Percentiles rank a stretch among this genome's conserved stretches.
phyloP scores from a whole-genome alignment of 2,329 filamentous ascomycete genomes.

The Waltergamsia citrina region DNA sequence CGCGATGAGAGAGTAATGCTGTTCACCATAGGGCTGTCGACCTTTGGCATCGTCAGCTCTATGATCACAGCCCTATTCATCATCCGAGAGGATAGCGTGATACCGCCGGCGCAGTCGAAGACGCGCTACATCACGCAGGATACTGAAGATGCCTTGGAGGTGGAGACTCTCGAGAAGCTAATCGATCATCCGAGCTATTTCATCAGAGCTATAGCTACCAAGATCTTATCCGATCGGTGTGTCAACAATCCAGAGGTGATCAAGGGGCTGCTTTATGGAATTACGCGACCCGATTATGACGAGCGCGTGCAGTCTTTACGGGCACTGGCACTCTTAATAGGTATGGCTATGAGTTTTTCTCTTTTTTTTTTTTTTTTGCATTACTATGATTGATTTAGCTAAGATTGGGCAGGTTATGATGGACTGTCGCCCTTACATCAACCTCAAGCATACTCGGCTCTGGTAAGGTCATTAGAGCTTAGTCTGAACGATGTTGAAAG shows the following conservation, averaged over 20 bases:
- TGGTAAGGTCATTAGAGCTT: slow-evolving; percentile 52
- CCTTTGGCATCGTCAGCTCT: slow-evolving; percentile 46
- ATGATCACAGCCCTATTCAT: slow-evolving; percentile 49
- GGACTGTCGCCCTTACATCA: slow-evolving; percentile 38
- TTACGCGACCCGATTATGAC: slow-evolving; percentile 49
- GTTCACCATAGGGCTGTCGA: slow-evolving; percentile 43
- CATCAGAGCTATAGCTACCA: slow-evolving; percentile 58
- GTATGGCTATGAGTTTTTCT: slow-evolving; percentile 10
- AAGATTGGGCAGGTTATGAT: slow-evolving; percentile 19
- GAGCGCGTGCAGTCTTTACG: slow-evolving; percentile 47
- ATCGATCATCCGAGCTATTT: slow-evolving; percentile 63
- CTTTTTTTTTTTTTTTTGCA: background rate
- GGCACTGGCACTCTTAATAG: slow-evolving; percentile 43
- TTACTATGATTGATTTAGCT: slow-evolving; percentile 13
- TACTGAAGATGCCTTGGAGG: slow-evolving; percentile 61
- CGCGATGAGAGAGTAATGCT: slow-evolving; percentile 46
- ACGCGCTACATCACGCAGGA: slow-evolving; percentile 67
- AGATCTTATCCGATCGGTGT: slow-evolving; percentile 45
- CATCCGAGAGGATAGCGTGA: slow-evolving; percentile 55
- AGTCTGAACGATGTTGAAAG: slow-evolving; percentile 39
- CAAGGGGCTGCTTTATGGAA: slow-evolving; percentile 43
- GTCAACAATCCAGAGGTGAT: slow-evolving; percentile 48
- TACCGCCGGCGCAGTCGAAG: slow-evolving; percentile 55
- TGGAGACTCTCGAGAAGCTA: slow-evolving; percentile 58
- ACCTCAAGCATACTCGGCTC: slow-evolving; percentile 40